Percentiles rank a stretch among this genome's conserved stretches.
Conservation (phyloP, 2,329 filamentous ascomycete species). For the Arthrocladium fulminans region DNA sequence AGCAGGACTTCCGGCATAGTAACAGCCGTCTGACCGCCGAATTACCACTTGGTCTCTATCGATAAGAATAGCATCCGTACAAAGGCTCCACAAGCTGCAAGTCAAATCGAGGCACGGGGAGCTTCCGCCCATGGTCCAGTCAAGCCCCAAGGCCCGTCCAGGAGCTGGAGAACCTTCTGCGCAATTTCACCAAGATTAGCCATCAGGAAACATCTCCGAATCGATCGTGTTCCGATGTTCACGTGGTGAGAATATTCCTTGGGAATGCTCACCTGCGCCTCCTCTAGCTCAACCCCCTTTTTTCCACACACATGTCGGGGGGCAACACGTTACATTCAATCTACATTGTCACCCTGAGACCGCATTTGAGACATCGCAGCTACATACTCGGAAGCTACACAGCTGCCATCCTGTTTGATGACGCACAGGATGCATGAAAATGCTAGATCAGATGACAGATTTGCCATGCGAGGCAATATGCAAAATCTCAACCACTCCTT, state of each 20-base stretch:
- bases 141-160: not conserved
- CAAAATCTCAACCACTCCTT: too few species aligned
- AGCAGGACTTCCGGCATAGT: not conserved
- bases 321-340: not conserved
- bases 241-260: constrained; percentile 1
- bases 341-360: not conserved
- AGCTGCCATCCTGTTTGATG: not conserved
- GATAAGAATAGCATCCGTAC: not conserved
- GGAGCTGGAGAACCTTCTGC: not conserved
- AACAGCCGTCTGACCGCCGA: not conserved
- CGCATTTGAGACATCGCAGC: not conserved
- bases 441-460: too few species aligned
- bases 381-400: not conserved
- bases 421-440: not conserved
- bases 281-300: not conserved
- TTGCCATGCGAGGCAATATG: too few species aligned
- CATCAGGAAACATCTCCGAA: not conserved
- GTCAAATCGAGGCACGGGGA: not conserved
- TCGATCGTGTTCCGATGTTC: not conserved
- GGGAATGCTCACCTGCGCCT: not conserved
- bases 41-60: not conserved
- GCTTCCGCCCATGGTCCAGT: constrained; percentile 1
- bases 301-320: not conserved
- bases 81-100: not conserved
- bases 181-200: constrained; percentile 1